Conservation (phyloP, 2,329 filamentous ascomycete genomes). For the Stylonectria norvegica region DNA sequence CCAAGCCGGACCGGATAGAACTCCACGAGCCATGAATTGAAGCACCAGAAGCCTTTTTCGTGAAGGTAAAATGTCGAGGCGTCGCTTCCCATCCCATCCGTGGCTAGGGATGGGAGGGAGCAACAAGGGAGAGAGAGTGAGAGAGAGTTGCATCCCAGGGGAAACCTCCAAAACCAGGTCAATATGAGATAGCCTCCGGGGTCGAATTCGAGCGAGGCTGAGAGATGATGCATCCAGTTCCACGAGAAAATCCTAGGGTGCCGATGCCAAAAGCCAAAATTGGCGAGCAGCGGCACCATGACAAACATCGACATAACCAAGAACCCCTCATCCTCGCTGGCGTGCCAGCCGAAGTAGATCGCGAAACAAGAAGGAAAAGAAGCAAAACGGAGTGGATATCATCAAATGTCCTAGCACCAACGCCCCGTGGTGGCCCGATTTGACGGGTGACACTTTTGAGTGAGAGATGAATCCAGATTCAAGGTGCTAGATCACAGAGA, state of each 20-base stretch:
- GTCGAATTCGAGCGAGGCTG: neutral
- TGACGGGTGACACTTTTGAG: constrained; percentile 16
- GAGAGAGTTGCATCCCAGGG: no score
- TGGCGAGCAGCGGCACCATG: constrained; percentile 3
- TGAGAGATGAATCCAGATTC: constrained; percentile 18
- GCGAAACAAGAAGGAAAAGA: constrained; percentile 6
- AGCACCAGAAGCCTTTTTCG: constrained; percentile 1
- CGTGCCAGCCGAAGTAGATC: neutral
- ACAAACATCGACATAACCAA: constrained; percentile 19
- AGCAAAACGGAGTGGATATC: constrained; percentile 29
- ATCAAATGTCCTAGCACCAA: constrained; percentile 32
- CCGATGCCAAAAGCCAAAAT: neutral
- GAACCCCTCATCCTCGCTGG: constrained; percentile 16
- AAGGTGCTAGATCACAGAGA: constrained; percentile 22
- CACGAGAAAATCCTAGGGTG: constrained; percentile 8
- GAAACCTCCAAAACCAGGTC: no score
- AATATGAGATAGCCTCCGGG: constrained; percentile 7
- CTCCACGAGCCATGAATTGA: constrained; percentile 13
- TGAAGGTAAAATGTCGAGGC: neutral
- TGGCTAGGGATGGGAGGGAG: neutral
- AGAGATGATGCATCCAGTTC: constrained; percentile 13
- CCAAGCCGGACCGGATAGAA: neutral
- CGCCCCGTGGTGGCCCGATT: constrained; percentile 18
- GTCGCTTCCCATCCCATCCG: neutral
- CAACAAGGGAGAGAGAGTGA: constrained; percentile 6